These are phyloP conservation scores for Carex parvula DNA, from an alignment of 176 grass and related monocot genomes.

Conservation along the genomic window DNA sequence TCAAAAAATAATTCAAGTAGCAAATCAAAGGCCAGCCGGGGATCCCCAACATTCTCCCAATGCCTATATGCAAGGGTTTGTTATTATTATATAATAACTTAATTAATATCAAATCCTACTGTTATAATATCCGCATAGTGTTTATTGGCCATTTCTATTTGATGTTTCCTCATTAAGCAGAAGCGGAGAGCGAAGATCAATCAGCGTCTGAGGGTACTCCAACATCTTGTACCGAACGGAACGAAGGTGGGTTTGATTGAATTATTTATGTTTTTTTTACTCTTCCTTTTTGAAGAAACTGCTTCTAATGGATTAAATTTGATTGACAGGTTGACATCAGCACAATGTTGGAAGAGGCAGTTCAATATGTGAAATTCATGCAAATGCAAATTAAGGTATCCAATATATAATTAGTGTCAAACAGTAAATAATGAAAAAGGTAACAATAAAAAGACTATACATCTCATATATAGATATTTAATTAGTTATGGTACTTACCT, in stretches of 20 bases:
- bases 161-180: conserved; percentile 41
- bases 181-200: conserved; percentile 99
- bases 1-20: conserved; percentile 29
- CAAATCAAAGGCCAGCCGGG: conserved; percentile 46
- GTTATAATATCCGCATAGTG: not conserved
- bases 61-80: conserved; percentile 86
- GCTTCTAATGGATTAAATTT: conserved; percentile 14
- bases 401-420: not conserved
- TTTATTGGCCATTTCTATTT: conserved; percentile 1
- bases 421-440: not conserved
- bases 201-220: conserved; percentile 68
- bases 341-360: conserved; percentile 98
- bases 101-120: not conserved
- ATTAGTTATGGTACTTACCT: not conserved
- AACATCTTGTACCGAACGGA: conserved; percentile 86
- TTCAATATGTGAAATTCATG: conserved; percentile 86
- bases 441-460: not conserved
- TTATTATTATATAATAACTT: not conserved
- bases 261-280: not conserved
- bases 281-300: not conserved
- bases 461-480: not conserved
- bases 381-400: conserved; percentile 93
- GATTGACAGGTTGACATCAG: conserved; percentile 83
- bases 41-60: conserved; percentile 70
- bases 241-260: conserved; percentile 61